Evolutionary conservation across 441 rosid genomes (phyloP), one percentile per base, ranked within the genome.

Genomic region (Brassica hybrid): DNA sequence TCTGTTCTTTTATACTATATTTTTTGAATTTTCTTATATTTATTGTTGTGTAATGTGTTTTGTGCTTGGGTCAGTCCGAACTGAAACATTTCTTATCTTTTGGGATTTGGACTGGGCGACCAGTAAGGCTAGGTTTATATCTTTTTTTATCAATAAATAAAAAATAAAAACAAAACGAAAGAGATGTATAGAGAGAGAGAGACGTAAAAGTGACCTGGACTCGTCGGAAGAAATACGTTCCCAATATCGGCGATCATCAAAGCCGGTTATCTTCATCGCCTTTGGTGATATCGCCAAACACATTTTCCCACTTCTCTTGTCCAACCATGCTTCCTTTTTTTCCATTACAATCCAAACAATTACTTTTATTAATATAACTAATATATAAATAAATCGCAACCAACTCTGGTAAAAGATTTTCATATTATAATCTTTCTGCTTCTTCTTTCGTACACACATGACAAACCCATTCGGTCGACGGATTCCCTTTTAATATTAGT

Each of bases 161-260:
- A 30, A 11, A 25, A 50, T 54, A 27, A 17, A 0, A 5, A 48
- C 4, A 4, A 60, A 72, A 16, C 7, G 23, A 54, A 54, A 54
- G 23, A 54, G 59, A 54, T 54, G 9, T 54, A 7, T 7, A 11
- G 14, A 57, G 4, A 62, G 4, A 62, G 4, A 62, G 2, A 59
- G 57, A 74, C 13, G 2, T 14, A 3, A 11, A 14, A 41, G 61
- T 69, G 30, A 94, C 99, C 97, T 88, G 72, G 97, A 94, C 85
- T 94, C 97, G 23, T 84, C 90, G 9, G 93, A 85, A 52, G 89
- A 81, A 76, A 94, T 85, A 83, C 84, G 84, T 78, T 83, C 86
- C 99, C 99, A 94, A 74, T 94, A 93, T 83, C 97, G 87, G 72
- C 97, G 89, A 81, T 94, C 99, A 75, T 92, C 97, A 6, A 92